Evolutionary conservation across 2,329 filamentous ascomycete genomes (phyloP).

Genomic region (Colletotrichum gigasporum): DNA sequence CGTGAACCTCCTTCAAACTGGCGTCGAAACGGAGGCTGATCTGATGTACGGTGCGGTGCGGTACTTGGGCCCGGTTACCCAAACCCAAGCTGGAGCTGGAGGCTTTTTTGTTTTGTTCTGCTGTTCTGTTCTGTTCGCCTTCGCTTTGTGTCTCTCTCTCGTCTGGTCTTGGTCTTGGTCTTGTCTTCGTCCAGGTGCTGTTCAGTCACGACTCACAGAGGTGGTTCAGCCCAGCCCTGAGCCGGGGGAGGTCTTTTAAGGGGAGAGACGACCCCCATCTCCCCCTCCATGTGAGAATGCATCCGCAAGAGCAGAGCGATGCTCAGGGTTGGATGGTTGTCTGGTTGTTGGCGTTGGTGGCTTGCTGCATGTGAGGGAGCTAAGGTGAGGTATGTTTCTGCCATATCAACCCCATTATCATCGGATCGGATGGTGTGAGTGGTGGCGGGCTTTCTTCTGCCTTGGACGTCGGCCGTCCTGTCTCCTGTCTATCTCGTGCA

Average conservation of each 20-base stretch:
- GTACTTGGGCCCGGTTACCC: not conserved
- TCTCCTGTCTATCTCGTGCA: conserved; percentile 24
- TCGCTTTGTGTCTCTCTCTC: no score
- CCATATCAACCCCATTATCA: conserved; percentile 26
- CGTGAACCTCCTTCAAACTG: conserved; percentile 34
- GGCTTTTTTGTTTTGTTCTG: not conserved
- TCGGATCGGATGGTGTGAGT: conserved; percentile 4
- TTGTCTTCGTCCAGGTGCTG: no score
- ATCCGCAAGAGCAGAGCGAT: not conserved
- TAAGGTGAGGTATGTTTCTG: conserved; percentile 13
- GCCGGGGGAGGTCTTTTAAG: no score
- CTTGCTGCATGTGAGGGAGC: conserved; percentile 26
- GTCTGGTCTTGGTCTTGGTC: no score
- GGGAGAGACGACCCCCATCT: no score
- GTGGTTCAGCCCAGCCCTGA: no score
- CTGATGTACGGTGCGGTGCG: conserved; percentile 1
- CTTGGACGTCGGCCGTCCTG: not conserved
- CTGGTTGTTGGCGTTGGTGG: no score
- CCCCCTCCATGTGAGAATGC: conserved; percentile 12
- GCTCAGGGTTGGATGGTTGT: not conserved
- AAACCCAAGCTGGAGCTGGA: not conserved
- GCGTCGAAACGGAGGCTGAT: conserved; percentile 26
- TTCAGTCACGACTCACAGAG: no score
- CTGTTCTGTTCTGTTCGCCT: no score
- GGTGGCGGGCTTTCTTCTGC: not conserved